Conservation (phyloP, 1,139 yeast genomes). For the Eremothecium cymbalariae region DNA sequence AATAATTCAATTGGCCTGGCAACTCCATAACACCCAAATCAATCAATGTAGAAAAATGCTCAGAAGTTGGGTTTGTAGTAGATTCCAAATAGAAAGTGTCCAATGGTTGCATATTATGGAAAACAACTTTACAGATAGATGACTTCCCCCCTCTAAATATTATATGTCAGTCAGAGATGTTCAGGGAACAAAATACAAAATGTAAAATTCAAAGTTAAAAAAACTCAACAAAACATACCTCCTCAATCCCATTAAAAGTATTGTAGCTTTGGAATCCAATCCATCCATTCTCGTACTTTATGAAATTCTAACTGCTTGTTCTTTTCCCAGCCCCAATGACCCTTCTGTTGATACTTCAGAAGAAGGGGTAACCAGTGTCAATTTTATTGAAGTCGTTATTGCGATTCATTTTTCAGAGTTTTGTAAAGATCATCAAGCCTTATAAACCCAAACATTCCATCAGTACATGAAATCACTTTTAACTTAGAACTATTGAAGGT, state of each 20-base stretch:
- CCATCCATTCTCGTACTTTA: constrained; percentile 17
- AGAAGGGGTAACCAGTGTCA: too few species aligned
- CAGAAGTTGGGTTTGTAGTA: constrained; percentile 81
- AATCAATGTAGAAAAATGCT: constrained; percentile 67
- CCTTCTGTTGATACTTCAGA: too few species aligned
- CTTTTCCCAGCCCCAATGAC: too few species aligned
- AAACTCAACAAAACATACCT: constrained; percentile 33
- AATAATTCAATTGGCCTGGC: constrained; percentile 88
- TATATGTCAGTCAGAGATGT: constrained; percentile 3
- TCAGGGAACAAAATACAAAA: too few species aligned
- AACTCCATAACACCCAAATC: constrained; percentile 91
- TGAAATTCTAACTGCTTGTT: too few species aligned
- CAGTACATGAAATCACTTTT: too few species aligned
- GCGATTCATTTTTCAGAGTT: too few species aligned
- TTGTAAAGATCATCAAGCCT: too few species aligned
- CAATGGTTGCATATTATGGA: constrained; percentile 93
- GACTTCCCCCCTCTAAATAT: constrained; percentile 71
- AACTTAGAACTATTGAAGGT: too few species aligned
- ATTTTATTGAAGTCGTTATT: too few species aligned
- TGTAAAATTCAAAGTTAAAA: background rate
- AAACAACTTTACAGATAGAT: constrained; percentile 88
- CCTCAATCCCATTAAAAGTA: constrained; percentile 79
- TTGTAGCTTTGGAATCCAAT: constrained; percentile 55
- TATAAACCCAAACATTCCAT: too few species aligned
- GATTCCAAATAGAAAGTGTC: constrained; percentile 87